A percentile compares a stretch with the other conserved stretches of the same genome.
Conservation (phyloP, 176 grass and related monocot genomes). For the Poa annua region DNA sequence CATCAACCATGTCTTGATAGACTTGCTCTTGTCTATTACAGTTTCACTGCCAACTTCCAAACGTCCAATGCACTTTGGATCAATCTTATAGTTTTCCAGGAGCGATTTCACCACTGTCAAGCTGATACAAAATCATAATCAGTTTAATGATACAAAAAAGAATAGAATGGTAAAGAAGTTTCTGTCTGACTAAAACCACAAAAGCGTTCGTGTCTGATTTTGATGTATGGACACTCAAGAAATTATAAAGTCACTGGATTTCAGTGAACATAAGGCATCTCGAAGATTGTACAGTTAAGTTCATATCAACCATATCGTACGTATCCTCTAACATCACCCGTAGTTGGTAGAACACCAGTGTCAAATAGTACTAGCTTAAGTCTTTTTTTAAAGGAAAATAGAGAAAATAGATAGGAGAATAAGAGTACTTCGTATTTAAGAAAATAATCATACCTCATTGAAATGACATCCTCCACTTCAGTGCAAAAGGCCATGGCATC, state of each 20-base stretch:
- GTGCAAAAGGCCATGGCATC: slow-evolving; percentile 85
- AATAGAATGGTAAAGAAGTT: not conserved
- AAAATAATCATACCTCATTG: slow-evolving; percentile 62
- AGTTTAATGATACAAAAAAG: not conserved
- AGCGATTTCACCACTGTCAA: slow-evolving; percentile 89
- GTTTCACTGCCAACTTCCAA: slow-evolving; percentile 98
- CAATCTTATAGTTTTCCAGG: slow-evolving; percentile 79
- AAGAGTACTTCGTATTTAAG: not conserved
- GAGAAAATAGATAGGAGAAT: not conserved
- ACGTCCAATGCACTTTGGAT: slow-evolving; percentile 80
- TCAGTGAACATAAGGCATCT: too few relatives aligned
- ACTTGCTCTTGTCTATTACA: slow-evolving; percentile 99
- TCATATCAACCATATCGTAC: not conserved
- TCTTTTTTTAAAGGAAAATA: not conserved
- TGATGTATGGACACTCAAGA: not conserved
- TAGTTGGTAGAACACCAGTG: not conserved
- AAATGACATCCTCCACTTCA: slow-evolving; percentile 83
- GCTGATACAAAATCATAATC: slow-evolving; percentile 50
- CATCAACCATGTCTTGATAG: slow-evolving; percentile 99
- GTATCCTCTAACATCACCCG: not conserved
- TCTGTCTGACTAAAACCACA: not conserved
- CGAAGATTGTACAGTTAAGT: not conserved
- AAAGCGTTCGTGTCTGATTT: not conserved
- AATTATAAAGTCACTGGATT: not conserved
- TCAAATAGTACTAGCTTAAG: not conserved